Evolutionary conservation across 2,329 filamentous ascomycete genomes (phyloP).

Genomic region (Sordariomycetes sp.): DNA sequence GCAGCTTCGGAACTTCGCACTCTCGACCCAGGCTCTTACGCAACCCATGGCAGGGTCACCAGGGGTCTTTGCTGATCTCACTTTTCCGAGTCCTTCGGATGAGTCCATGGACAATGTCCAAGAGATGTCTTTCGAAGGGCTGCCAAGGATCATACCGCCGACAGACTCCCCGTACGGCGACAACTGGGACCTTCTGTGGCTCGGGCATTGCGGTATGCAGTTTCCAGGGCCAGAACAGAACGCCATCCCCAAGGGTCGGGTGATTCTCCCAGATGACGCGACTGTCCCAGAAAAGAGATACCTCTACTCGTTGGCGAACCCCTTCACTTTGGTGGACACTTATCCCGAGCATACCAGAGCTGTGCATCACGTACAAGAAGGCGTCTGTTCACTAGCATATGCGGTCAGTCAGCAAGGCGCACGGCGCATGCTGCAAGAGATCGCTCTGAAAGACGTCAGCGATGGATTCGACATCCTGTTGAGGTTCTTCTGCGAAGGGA

Average conservation of each 20-base stretch:
- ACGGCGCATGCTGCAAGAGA: slow-evolving; percentile 43
- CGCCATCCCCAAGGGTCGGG: slow-evolving; percentile 15
- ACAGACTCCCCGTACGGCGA: slow-evolving; percentile 34
- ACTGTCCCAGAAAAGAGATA: slow-evolving; percentile 24
- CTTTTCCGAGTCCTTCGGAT: slow-evolving; percentile 9
- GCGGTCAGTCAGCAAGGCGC: slow-evolving; percentile 41
- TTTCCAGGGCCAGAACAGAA: slow-evolving; percentile 12
- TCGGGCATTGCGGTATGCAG: slow-evolving; percentile 35
- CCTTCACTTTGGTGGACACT: slow-evolving; percentile 20
- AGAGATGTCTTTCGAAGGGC: slow-evolving; percentile 11
- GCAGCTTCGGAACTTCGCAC: slow-evolving; percentile 33
- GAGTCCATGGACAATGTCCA: slow-evolving; percentile 4
- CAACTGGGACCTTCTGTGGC: slow-evolving; percentile 42
- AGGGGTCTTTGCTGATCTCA: slow-evolving; percentile 13
- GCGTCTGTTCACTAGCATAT: slow-evolving; percentile 38
- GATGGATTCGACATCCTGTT: slow-evolving; percentile 34
- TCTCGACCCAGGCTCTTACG: slow-evolving; percentile 21
- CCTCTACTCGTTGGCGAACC: slow-evolving; percentile 22
- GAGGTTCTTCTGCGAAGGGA: slow-evolving; percentile 34
- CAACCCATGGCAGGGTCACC: slow-evolving; percentile 15
- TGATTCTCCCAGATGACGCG: slow-evolving; percentile 20
- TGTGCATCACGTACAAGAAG: slow-evolving; percentile 29
- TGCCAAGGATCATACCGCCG: slow-evolving; percentile 10
- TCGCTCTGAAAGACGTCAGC: slow-evolving; percentile 29
- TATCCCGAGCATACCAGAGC: slow-evolving; percentile 33